A percentile compares a stretch with the other conserved stretches of the same genome.
These are phyloP conservation scores for Trametes elegans DNA, from an alignment of 768 basidiomycete species.

Conservation along the genomic window DNA sequence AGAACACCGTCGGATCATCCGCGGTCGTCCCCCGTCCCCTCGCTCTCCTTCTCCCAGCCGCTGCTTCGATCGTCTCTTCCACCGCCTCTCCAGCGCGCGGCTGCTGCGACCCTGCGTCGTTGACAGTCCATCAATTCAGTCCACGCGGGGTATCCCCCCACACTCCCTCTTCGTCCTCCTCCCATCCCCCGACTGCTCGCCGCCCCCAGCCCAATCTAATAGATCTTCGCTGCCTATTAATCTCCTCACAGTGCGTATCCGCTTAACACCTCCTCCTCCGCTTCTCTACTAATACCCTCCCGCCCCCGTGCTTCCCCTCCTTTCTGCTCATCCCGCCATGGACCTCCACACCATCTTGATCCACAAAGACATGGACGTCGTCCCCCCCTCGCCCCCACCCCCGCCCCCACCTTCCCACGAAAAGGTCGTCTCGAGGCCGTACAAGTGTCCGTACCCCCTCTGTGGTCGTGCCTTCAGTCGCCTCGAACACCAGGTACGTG, in stretches of 20 bases:
- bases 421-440: constrained; percentile 63
- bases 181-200: constrained; percentile 5
- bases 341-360: constrained; percentile 16
- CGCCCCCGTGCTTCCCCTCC: constrained; percentile 8
- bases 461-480: constrained; percentile 96
- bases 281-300: constrained; percentile 15
- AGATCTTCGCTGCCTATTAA: constrained; percentile 12
- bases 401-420: constrained; percentile 27
- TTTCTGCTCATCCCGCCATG: constrained; percentile 18
- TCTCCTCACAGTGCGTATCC: constrained; percentile 5
- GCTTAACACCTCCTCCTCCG: background rate
- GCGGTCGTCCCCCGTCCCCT: constrained; percentile 6
- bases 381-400: constrained; percentile 18
- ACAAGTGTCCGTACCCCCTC: constrained; percentile 91
- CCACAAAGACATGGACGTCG: constrained; percentile 22
- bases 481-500: constrained; percentile 88
- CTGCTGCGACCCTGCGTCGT: constrained; percentile 8
- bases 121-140: constrained; percentile 11
- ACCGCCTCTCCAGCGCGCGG: constrained; percentile 10
- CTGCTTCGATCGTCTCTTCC: constrained; percentile 9
- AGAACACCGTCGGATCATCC: constrained; percentile 17
- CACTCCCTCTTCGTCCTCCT: constrained; percentile 8
- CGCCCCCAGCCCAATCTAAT: constrained; percentile 14
- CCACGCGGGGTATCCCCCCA: constrained; percentile 18
- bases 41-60: constrained; percentile 1